Evolutionary conservation across 2,329 filamentous ascomycete genomes (phyloP), one percentile per base, ranked within the genome.

Genomic region (Emmonsiellopsis sp.): DNA sequence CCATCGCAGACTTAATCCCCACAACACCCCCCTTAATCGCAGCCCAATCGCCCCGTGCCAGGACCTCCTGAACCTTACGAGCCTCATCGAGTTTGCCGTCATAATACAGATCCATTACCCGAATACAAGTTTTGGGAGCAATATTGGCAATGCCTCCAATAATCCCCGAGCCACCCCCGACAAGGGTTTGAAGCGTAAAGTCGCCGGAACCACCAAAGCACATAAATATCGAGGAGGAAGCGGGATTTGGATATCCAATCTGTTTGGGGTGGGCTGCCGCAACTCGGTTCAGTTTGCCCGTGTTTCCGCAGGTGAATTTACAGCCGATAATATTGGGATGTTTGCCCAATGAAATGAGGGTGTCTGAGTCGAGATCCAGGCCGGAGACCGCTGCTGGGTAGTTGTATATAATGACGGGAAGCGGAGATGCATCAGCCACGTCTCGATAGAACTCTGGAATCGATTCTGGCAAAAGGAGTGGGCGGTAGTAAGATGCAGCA

Each of bases 301-400:
- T 93, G 76, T 89, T 93, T 59, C 87, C 89, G 68, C 89, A 94
- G 40, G 89, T 95, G 77, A 95, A 94, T 71, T 95, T 95, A 52
- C 88, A 90, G 58, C 89, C 89, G 58, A 90, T 75, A 64, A 95
- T 89, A 73, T 94, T 94, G 60, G 84, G 82, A 72, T 94, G 89
- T 67, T 83, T 74, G 44, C 85, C 86, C 40, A 95, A 80, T 66
- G 79, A 80, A 73, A 93, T 89, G 63, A 95, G 80, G 55, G 92
- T 79, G 67, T 95, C 89, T 55, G 86, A 91, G 76, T 93, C 88
- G 82, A 95, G 85, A 70, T 95, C 89, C 65, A 94, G 86, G 50
- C 89, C 89, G 5, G 87, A 80, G 6, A 93, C 89, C 49, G 88
- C 89, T 50, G 88, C 88, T 0, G 89, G 89, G 74, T 93, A 95